Percentiles rank a stretch among this genome's conserved stretches.
These are phyloP conservation scores for Paramecium sexaurelia DNA, from an alignment of 73 alveolate genomes.

Conservation along the genomic window DNA sequence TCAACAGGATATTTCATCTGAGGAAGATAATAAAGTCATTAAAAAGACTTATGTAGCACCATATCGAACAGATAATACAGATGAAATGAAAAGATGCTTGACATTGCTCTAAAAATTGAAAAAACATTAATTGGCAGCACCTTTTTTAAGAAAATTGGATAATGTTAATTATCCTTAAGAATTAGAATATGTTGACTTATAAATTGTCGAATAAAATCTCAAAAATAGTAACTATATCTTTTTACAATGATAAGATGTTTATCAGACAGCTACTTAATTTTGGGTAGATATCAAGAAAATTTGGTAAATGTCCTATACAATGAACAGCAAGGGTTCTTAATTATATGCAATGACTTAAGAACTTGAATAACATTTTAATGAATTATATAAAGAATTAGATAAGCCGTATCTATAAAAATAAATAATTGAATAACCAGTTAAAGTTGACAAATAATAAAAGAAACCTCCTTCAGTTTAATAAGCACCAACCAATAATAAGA, in stretches of 20 bases:
- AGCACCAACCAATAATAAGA: not conserved
- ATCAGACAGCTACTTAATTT: conserved; percentile 30
- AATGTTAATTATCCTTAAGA: conserved; percentile 46
- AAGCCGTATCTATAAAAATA: not conserved
- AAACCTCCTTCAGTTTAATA: not conserved
- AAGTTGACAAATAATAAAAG: not conserved
- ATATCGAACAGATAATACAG: not conserved
- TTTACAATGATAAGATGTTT: conserved; percentile 9
- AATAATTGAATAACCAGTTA: not conserved
- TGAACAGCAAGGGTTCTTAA: conserved; percentile 47
- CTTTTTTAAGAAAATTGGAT: conserved; percentile 35
- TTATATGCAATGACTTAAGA: conserved; percentile 57
- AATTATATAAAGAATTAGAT: conserved; percentile 30
- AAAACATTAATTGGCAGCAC: conserved; percentile 29
- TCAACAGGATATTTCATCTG: conserved; percentile 17
- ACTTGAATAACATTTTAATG: conserved; percentile 24
- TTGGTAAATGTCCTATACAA: conserved; percentile 57
- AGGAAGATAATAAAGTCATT: conserved; percentile 26
- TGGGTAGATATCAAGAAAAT: conserved; percentile 38
- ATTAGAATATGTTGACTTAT: conserved; percentile 34
- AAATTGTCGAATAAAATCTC: conserved; percentile 38
- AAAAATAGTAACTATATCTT: conserved; percentile 24
- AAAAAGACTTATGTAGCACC: conserved; percentile 15
- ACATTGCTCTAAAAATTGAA: not conserved
- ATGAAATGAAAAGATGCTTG: conserved; percentile 20